Evolutionary conservation across 345 rosid species (phyloP).

Genomic region (Arabidopsis suecica): DNA sequence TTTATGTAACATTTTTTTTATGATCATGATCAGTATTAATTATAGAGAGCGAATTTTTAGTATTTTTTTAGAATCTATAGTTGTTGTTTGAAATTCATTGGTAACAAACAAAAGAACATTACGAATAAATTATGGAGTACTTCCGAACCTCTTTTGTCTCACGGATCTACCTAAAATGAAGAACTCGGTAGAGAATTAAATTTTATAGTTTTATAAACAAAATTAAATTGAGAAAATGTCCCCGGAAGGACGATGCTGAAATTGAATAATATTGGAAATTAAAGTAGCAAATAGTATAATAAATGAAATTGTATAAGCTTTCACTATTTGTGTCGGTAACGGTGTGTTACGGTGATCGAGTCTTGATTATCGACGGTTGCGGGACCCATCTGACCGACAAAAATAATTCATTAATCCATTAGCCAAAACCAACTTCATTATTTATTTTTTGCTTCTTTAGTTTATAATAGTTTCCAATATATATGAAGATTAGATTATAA

Average conservation of each 20-base stretch:
- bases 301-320: neutral
- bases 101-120: neutral
- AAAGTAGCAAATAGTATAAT: neutral
- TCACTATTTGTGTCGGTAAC: conserved; percentile 40
- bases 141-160: neutral
- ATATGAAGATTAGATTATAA: too few species aligned
- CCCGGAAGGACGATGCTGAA: conserved; percentile 26
- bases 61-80: neutral
- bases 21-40: neutral
- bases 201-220: neutral
- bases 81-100: neutral
- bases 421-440: neutral
- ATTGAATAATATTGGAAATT: neutral
- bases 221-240: conserved; percentile 18
- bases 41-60: neutral
- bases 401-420: neutral
- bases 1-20: neutral
- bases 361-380: conserved; percentile 33
- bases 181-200: neutral
- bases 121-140: conserved; percentile 9
- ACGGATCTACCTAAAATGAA: conserved; percentile 11
- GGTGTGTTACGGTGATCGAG: conserved; percentile 40
- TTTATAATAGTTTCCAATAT: neutral
- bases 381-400: conserved; percentile 42
- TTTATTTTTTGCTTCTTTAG: neutral